A percentile compares a stretch with the other conserved stretches of the same genome.
These are phyloP conservation scores for Protea cynaroides DNA, from an alignment of 164 flowering plant genomes.

Conservation along the genomic window DNA sequence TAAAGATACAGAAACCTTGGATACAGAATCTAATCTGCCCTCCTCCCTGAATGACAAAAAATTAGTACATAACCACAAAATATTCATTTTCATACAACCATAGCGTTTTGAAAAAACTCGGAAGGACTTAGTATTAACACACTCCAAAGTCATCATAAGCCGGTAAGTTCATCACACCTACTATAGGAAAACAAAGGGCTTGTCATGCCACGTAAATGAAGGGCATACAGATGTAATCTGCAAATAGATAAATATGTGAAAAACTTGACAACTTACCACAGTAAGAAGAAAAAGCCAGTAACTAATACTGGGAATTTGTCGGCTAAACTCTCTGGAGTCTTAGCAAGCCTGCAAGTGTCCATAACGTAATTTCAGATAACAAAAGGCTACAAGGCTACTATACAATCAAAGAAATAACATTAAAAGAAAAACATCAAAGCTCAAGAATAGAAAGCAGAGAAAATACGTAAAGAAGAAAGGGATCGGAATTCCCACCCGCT, in stretches of 20 bases:
- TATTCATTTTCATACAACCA: too few relatives aligned
- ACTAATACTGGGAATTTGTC: slow-evolving; percentile 43
- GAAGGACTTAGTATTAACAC: too few relatives aligned
- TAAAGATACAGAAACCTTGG: too few relatives aligned
- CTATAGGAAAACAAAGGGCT: too few relatives aligned
- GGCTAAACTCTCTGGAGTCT: slow-evolving; percentile 33
- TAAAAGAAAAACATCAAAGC: neutral
- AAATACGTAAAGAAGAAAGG: neutral
- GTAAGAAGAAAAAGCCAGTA: slow-evolving; percentile 64
- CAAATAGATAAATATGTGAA: neutral
- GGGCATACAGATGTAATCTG: neutral
- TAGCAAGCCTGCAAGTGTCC: slow-evolving; percentile 25
- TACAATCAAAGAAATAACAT: neutral
- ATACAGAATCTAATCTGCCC: too few relatives aligned
- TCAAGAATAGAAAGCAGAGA: neutral
- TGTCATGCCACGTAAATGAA: neutral
- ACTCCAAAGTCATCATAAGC: too few relatives aligned
- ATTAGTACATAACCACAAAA: too few relatives aligned
- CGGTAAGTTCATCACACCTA: too few relatives aligned
- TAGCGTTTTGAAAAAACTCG: too few relatives aligned
- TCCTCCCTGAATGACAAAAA: too few relatives aligned
- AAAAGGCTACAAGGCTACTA: neutral
- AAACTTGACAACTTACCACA: slow-evolving; percentile 37
- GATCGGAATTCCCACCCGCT: slow-evolving; percentile 23
- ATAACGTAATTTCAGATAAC: neutral